Conservation (phyloP, 352 stramenopile genomes). For the Saprolegnia diclina region DNA sequence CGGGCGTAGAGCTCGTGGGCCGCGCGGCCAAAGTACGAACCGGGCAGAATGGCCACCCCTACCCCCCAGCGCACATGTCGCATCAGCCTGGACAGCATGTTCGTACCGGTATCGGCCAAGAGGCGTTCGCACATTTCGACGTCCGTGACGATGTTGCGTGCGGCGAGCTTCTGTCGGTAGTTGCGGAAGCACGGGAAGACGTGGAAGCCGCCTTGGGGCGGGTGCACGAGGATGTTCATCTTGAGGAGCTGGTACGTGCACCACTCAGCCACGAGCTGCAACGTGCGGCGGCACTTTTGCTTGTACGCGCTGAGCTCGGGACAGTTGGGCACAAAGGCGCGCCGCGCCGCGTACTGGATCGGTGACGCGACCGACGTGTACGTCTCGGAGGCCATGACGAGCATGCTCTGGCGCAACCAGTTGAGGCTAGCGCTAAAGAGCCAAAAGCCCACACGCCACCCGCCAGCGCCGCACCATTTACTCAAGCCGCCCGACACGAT, state of each 20-base stretch:
- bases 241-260: conserved; percentile 80
- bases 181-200: conserved; percentile 75
- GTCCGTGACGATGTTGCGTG: conserved; percentile 63
- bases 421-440: conserved; percentile 67
- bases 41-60: conserved; percentile 74
- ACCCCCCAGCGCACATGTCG: background rate
- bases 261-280: conserved; percentile 78
- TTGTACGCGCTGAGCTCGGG: conserved; percentile 75
- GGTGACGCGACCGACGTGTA: conserved; percentile 82
- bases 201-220: conserved; percentile 75
- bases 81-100: background rate
- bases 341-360: conserved; percentile 76
- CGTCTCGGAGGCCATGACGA: conserved; percentile 85
- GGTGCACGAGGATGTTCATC: conserved; percentile 73
- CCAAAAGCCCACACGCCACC: conserved; percentile 86
- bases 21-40: conserved; percentile 73
- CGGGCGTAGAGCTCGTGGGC: conserved; percentile 72
- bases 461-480: conserved; percentile 84
- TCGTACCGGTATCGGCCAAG: conserved; percentile 60
- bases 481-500: conserved; percentile 83
- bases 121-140: conserved; percentile 67
- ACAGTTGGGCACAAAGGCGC: conserved; percentile 74
- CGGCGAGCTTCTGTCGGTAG: conserved; percentile 55
- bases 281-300: conserved; percentile 69
- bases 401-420: conserved; percentile 82